These are phyloP conservation scores for Flaveria brownii DNA, from an alignment of 129 eudicot species.

Conservation along the genomic window DNA sequence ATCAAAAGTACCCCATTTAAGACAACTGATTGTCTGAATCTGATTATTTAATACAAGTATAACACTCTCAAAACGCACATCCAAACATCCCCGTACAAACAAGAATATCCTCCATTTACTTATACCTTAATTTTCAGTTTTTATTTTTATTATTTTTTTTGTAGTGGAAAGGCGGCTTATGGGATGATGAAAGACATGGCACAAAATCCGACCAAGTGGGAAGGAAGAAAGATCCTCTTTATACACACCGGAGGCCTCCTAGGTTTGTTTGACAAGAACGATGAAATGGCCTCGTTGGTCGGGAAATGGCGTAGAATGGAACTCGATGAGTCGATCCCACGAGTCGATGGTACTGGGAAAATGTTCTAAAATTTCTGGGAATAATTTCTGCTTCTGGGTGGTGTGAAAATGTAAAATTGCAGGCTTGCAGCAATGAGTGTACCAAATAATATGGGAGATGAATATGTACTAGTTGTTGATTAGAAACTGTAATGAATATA, in stretches of 20 bases:
- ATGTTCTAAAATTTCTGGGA: conserved; percentile 54
- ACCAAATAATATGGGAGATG: neutral
- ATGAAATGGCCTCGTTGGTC: conserved; percentile 54
- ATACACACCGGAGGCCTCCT: conserved; percentile 96
- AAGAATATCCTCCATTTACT: neutral
- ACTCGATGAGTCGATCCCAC: conserved; percentile 62
- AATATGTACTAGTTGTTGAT: neutral
- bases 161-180: conserved; percentile 89
- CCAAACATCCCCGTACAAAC: neutral
- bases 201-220: conserved; percentile 76
- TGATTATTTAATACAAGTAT: neutral
- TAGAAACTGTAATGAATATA: neutral
- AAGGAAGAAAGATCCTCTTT: conserved; percentile 81
- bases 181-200: conserved; percentile 89
- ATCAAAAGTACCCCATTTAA: neutral
- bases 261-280: conserved; percentile 81
- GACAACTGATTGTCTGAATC: neutral
- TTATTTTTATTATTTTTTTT: neutral
- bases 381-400: neutral
- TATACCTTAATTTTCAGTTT: neutral
- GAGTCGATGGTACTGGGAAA: conserved; percentile 83
- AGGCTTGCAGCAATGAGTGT: conserved; percentile 14
- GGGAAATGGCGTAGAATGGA: conserved; percentile 84
- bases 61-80: neutral
- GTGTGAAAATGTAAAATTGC: conserved; percentile 15